Evolutionary conservation across 179 eudicot genomes (phyloP), one percentile per base, ranked within the genome.

Genomic region (Corrigiola litoralis): DNA sequence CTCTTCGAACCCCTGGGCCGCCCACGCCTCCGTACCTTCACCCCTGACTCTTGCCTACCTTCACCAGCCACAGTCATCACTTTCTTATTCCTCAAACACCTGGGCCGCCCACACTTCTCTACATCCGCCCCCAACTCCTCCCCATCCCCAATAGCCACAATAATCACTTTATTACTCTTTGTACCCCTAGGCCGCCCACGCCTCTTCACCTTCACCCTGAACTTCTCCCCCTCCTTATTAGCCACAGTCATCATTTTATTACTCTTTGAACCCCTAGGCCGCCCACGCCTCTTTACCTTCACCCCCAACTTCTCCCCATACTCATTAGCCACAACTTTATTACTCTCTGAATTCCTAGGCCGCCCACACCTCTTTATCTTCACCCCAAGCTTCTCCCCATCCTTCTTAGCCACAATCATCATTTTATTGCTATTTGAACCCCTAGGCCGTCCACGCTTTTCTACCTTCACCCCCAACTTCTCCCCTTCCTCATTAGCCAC

Each of bases 21-120:
- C n/a, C 58, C 65, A 23, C 42, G 34, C 72, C 38, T 45, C 54
- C 38, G 20, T 12, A 40, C 63, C 61, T 57, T 57, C 27, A 34
- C 21, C 29, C 29, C 61, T 12, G 11, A n/a, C n/a, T n/a, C n/a
- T n/a, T n/a, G n/a, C n/a, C n/a, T n/a, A n/a, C n/a, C 29, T 48
- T 58, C 63, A 21, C 17, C 27, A 13, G 5, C 18, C 34, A 16
- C 20, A 29, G 12, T 9, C 14, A 29, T 20, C 7, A n/a, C 32
- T 10, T 29, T 24, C 21, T n/a, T 13, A 2, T 16, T 53, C 52
- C 53, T 31, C 10, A 1, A 25, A 9, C 25, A 28, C n/a, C 27
- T 24, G 0, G 38, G 51, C 6, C 48, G 61, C 38, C 33, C 37
- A 28, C n/a, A 13, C 68, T 41, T 57, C 58, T 66, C 49, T 29